Base-by-base conservation (phyloP, 2,329 filamentous ascomycete species). In the Aspergillus pseudonomiae region DNA sequence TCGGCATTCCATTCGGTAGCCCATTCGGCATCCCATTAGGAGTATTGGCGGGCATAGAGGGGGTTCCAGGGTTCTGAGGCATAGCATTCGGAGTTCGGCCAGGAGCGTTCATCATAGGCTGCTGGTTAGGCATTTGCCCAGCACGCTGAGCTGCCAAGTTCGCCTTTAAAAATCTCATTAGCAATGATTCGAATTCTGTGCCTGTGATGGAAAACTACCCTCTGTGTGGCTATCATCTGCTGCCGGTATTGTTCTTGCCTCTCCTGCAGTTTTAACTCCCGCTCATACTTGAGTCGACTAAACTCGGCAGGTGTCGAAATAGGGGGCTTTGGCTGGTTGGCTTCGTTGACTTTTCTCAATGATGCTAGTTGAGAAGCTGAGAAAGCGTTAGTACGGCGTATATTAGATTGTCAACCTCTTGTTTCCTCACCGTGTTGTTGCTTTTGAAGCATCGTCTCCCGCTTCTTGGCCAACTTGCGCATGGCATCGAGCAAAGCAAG, bases 381-480 rank as follows among this genome's bases (percentile, higher is more conserved):
- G 63, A 57, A 21, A 28, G 14, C 21, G 56, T 66, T 58, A 67
- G 62, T 41, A 46, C 24, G 14, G 36, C 2, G 19, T 19, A 45
- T 39, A 56, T 14, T 14, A 61, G 5, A 19, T 3, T 43, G 10
- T 11, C 11, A 16, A 32, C 11, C 19, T 45, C 26, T 2, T 48
- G 2, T 26, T 28, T 55, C 65, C 77, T 75, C 77, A 84, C 83
- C 84, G 74, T 97, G 93, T 73, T 94, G 91, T 75, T 95, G 92
- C 81, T 98, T 98, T 74, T 95, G 93, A 32, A 88, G 82, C 30
- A 88, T 85, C 12, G 91, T 91, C 79, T 99, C 95, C 30, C 94
- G 88, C 79, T 97, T 98, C 83, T 97, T 96, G 0, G 94, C 94
- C 55, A 97, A 79, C 76, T 98, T 99, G 48, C 94, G 88, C 92